Evolutionary conservation across 2,329 filamentous ascomycete genomes (phyloP), one percentile per base, ranked within the genome.

Genomic region (Penicillium carneum): DNA sequence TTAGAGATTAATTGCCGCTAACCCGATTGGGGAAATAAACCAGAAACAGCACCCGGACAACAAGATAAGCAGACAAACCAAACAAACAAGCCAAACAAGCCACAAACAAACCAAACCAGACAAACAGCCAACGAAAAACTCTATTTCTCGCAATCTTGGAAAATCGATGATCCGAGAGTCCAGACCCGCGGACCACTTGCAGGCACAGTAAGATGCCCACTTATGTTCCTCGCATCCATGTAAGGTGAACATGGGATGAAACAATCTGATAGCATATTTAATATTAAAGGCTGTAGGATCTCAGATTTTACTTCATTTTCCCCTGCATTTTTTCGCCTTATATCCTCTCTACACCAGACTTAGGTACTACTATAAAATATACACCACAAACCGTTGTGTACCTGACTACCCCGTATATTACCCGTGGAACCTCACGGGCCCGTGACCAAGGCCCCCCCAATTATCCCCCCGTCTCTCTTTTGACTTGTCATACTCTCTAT

Each of bases 201-300:
- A 26, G 20, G 23, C 18, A 23, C 47, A 23, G 31, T 9, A 8
- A 31, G 23, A 29, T 47, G 43, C 43, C 46, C 46, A 45, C 46
- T 43, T 52, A 33, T 29, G 51, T 50, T 50, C 49, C 39, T 52
- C 55, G 54, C 49, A n/a, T 54, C 42, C 29, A 59, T 48, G 57
- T 55, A 59, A 59, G 57, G 57, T 34, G 50, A 59, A 54, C 49
- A 56, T 49, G 57, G 43, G 51, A 59, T 59, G 57, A 59, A 59
- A 59, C 57, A 59, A 29, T 49, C 20, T 38, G 41, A 42, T 54
- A 47, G 42, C 20, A 23, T 45, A 9, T n/a, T 46, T 46, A 10
- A 46, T 31, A 52, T 58, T 58, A 58, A 58, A 58, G 10, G n/a
- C 29, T 31, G 31, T 46, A 43, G 20, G 1, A 33, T 52, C 14